Conservation (phyloP, 31 red algal genomes). For the Odonthalia washingtoniensis region DNA sequence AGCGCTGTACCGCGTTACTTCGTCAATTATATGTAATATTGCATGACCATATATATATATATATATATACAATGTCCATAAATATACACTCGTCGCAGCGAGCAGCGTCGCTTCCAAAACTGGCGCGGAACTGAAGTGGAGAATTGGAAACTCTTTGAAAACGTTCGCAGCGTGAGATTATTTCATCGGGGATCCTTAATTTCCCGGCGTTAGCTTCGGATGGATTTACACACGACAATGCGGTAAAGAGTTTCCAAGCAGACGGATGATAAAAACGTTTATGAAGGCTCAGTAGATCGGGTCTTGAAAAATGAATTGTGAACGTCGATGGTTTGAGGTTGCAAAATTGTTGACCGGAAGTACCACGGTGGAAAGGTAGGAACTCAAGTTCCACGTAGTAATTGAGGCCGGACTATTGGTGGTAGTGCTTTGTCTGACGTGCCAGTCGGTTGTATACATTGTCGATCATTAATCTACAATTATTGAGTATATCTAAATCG, state of each 20-base stretch:
- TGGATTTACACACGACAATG: conserved; percentile 1
- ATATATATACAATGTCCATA: no score
- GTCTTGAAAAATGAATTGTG: neutral
- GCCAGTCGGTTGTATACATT: no score
- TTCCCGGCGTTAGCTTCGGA: neutral
- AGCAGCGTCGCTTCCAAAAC: conserved; percentile 16
- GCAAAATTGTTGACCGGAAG: no score
- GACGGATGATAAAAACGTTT: conserved; percentile 19
- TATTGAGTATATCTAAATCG: no score
- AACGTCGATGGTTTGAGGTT: no score
- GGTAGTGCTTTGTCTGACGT: no score
- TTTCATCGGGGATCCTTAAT: neutral
- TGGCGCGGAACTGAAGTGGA: conserved; percentile 13
- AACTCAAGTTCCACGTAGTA: no score
- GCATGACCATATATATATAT: conserved; percentile 20
- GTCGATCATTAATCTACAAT: no score
- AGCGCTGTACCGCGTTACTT: conserved; percentile 30
- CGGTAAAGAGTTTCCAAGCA: conserved; percentile 27
- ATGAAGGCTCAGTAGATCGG: conserved; percentile 5
- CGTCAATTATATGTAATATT: conserved; percentile 35
- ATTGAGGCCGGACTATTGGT: no score
- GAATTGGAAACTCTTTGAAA: conserved; percentile 8
- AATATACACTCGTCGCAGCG: conserved; percentile 16
- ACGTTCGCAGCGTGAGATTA: conserved; percentile 7
- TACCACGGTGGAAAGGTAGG: no score